phyloP scores from a whole-genome alignment of 2,329 filamentous ascomycete species.

The Bipolaris victoriae region DNA sequence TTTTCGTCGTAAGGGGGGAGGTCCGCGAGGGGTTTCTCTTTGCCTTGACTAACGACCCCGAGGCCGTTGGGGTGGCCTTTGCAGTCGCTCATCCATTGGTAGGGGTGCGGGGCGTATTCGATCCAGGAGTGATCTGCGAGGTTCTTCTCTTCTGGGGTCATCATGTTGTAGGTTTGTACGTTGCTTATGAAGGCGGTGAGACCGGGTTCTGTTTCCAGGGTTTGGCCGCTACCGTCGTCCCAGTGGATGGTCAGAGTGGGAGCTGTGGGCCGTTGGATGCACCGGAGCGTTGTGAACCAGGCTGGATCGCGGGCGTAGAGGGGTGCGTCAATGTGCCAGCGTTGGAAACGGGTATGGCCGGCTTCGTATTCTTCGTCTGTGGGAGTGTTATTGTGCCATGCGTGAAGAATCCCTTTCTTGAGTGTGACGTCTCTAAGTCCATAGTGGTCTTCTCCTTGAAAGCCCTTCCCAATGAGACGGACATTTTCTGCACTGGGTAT shows the following conservation, averaged over 20 bases:
- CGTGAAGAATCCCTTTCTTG: slow-evolving; percentile 39
- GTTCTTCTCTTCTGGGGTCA: slow-evolving; percentile 51
- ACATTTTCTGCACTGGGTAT: slow-evolving; percentile 55
- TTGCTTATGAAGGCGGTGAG: slow-evolving; percentile 55
- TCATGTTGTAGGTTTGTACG: slow-evolving; percentile 51
- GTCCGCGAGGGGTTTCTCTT: slow-evolving; percentile 49
- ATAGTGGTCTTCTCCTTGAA: slow-evolving; percentile 54
- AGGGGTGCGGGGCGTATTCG: slow-evolving; percentile 56
- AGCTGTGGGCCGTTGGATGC: slow-evolving; percentile 48
- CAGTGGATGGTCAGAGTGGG: slow-evolving; percentile 50
- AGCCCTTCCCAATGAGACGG: slow-evolving; percentile 55
- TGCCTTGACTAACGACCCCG: slow-evolving; percentile 49
- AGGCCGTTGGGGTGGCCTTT: slow-evolving; percentile 52
- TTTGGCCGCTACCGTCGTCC: slow-evolving; percentile 53
- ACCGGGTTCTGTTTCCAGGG: slow-evolving; percentile 53
- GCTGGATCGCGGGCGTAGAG: slow-evolving; percentile 53
- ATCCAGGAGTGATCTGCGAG: slow-evolving; percentile 55
- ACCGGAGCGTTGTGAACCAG: slow-evolving; percentile 53
- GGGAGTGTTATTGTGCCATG: slow-evolving; percentile 48
- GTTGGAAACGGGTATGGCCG: slow-evolving; percentile 55
- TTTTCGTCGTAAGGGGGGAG: slow-evolving; percentile 46
- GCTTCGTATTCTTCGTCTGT: slow-evolving; percentile 56
- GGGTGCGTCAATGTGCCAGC: slow-evolving; percentile 59
- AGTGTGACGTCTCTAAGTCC: slow-evolving; percentile 51
- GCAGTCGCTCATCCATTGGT: slow-evolving; percentile 47